These are phyloP conservation scores for Acacia crassicarpa DNA, from an alignment of 306 rosid genomes.

Conservation along the genomic window DNA sequence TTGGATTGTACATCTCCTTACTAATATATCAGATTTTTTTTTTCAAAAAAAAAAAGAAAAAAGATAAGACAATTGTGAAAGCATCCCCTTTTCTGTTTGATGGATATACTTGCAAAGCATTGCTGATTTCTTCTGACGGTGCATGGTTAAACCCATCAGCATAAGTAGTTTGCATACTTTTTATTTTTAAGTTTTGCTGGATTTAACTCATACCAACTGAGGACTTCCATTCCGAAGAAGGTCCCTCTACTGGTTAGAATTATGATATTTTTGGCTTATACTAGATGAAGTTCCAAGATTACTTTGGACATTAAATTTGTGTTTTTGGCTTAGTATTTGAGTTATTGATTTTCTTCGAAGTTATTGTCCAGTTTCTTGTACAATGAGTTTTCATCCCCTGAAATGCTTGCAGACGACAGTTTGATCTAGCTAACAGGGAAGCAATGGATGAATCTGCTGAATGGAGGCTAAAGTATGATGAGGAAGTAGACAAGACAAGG, in stretches of 20 bases:
- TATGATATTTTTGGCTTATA: background rate
- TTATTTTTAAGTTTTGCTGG: background rate
- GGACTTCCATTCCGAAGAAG: background rate
- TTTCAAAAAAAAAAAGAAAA: no score
- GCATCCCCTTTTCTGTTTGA: background rate
- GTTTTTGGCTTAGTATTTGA: background rate
- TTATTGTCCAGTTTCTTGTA: background rate
- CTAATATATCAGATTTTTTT: background rate
- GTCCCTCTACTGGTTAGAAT: background rate
- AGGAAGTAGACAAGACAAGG: constrained; percentile 49
- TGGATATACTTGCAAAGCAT: background rate
- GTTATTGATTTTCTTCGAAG: background rate
- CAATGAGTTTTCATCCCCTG: background rate
- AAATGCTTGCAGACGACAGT: constrained; percentile 53
- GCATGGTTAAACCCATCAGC: background rate
- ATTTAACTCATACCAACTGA: background rate
- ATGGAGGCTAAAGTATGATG: constrained; percentile 82
- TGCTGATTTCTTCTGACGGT: background rate
- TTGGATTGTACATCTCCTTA: no score
- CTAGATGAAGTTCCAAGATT: background rate
- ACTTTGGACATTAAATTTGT: background rate
- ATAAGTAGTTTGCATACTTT: background rate
- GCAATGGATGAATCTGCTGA: constrained; percentile 96
- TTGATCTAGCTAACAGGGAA: constrained; percentile 62
- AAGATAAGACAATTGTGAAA: background rate